Evolutionary conservation across 2,329 filamentous ascomycete genomes (phyloP), one percentile per base, ranked within the genome.

Genomic region (Aspergillus sp.): DNA sequence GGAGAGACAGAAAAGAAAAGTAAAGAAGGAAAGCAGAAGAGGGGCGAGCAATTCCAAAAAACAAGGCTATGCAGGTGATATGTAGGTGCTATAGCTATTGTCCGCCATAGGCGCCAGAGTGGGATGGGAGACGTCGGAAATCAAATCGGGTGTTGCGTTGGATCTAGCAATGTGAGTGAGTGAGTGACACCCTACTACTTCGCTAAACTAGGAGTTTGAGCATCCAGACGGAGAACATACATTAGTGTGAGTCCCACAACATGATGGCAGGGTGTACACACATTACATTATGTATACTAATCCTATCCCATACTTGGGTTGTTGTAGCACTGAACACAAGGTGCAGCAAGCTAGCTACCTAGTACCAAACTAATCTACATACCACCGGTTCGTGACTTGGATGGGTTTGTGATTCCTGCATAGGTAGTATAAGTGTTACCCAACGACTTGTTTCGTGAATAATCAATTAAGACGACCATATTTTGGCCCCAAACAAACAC

Each of bases 21-120:
- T 13, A 36, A 15, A 13, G 12, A 36, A 36, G 32, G 2, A 15
- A 36, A 36, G 32, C 12, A 36, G 12, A 36, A 36, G 32, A 36
- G 32, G 32, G 32, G 12, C 32, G 32, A 36, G 32, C 10, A 36
- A 36, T 13, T 36, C 12, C 32, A 36, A 28, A 9, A 55, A 13
- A 25, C 25, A 30, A 17, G 38, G 23, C 32, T 21, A 41, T 55
- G 52, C 52, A 32, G 39, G 39, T 47, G 39, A 36, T 55, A 32
- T 55, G 25, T 47, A 36, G 13, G 39, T 55, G 25, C 15, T 36
- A 55, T 55, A 45, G 23, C 30, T 28, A 30, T 47, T 47, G 39
- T 17, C 39, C 53, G 53, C 53, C 39, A 45, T 55, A 55, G 23
- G 38, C 53, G 53, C 53, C 53, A 47, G 39, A 45, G 53, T 55